Conservation (phyloP, 176 grass and related monocot genomes). For the Carex pumila region DNA sequence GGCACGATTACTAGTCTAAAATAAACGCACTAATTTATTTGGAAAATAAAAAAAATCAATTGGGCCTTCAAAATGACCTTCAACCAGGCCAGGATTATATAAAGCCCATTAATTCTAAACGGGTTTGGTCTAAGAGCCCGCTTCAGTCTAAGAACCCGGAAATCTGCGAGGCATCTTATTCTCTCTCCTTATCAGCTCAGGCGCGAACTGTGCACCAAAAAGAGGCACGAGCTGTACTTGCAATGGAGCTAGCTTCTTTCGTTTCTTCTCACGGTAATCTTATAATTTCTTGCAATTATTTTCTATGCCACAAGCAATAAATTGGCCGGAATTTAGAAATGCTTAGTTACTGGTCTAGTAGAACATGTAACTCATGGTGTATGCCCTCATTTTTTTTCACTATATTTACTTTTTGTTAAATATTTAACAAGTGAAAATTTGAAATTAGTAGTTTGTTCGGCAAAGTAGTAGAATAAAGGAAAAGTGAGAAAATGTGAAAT, state of each 20-base stretch:
- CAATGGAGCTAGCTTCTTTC: background rate
- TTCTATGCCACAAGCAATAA: background rate
- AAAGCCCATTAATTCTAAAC: background rate
- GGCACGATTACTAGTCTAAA: too few relatives aligned
- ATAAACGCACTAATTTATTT: too few relatives aligned
- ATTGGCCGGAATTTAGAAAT: background rate
- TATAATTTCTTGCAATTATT: background rate
- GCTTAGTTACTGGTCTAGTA: background rate
- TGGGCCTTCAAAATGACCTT: too few relatives aligned
- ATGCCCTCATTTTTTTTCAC: too few relatives aligned
- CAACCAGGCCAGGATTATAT: too few relatives aligned
- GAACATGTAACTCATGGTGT: background rate
- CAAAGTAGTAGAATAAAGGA: too few relatives aligned
- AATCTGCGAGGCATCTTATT: background rate
- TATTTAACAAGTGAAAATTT: too few relatives aligned
- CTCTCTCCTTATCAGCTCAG: slow-evolving; percentile 2
- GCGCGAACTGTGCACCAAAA: background rate
- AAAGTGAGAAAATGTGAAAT: too few relatives aligned
- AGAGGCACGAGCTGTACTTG: background rate
- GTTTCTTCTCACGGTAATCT: background rate
- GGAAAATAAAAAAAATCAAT: too few relatives aligned
- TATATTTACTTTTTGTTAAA: too few relatives aligned
- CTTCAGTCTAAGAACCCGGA: background rate
- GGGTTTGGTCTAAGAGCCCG: background rate
- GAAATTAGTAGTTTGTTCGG: too few relatives aligned